Conservation (phyloP, 768 basidiomycete species). For the Holtermannia corniformis region DNA sequence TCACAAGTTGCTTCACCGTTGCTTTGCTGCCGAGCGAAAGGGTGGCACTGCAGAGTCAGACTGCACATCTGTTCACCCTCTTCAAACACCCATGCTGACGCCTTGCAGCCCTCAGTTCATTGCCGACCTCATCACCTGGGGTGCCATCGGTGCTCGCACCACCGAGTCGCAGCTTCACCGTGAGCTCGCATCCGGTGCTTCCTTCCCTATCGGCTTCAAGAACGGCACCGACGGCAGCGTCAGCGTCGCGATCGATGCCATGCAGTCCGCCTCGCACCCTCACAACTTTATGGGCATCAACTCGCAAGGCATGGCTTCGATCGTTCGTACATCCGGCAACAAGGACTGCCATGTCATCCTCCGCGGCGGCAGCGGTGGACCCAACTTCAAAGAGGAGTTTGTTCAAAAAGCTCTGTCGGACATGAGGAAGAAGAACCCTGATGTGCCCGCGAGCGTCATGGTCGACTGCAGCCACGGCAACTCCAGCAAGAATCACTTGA, state of each 20-base stretch:
- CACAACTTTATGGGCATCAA: slow-evolving; percentile 85
- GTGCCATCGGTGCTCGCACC: slow-evolving; percentile 93
- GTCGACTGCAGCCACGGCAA: slow-evolving; percentile 97
- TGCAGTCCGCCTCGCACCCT: slow-evolving; percentile 80
- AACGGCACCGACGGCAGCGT: slow-evolving; percentile 93
- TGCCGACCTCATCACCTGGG: slow-evolving; percentile 88
- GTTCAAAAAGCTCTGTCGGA: slow-evolving; percentile 29
- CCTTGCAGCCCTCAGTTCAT: slow-evolving; percentile 66
- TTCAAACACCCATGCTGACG: background rate
- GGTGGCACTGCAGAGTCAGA: too few relatives aligned
- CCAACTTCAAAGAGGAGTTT: slow-evolving; percentile 56
- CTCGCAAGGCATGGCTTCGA: slow-evolving; percentile 63
- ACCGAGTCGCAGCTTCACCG: slow-evolving; percentile 96
- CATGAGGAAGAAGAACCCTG: slow-evolving; percentile 28
- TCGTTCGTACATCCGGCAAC: slow-evolving; percentile 78
- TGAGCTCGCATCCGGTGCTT: slow-evolving; percentile 88
- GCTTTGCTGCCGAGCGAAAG: too few relatives aligned
- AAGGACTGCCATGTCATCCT: slow-evolving; percentile 91
- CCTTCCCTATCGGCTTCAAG: slow-evolving; percentile 95
- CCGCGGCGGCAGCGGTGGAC: slow-evolving; percentile 81
- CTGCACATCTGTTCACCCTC: too few relatives aligned
- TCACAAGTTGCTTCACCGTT: slow-evolving; percentile 29
- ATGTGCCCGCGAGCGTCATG: slow-evolving; percentile 51
- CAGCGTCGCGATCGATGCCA: slow-evolving; percentile 88
- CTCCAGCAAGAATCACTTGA: slow-evolving; percentile 79